These are phyloP conservation scores for Hanseniaspora opuntiae DNA, from an alignment of 805 yeast genomes.

Conservation along the genomic window DNA sequence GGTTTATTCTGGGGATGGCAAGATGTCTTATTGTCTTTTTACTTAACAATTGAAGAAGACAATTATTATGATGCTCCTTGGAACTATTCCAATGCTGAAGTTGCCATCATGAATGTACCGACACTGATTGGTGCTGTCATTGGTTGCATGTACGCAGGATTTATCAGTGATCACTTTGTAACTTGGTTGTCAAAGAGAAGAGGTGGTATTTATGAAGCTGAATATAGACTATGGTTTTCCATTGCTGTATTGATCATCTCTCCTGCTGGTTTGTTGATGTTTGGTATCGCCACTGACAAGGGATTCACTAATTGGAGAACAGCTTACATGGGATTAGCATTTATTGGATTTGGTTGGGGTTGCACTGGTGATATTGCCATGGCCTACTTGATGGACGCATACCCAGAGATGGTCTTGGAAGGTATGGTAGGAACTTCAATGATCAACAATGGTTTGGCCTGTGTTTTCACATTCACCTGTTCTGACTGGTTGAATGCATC, in stretches of 20 bases:
- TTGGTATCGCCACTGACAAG: slow-evolving; percentile 52
- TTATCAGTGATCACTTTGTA: slow-evolving; percentile 46
- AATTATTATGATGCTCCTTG: slow-evolving; percentile 53
- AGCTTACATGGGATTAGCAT: slow-evolving; percentile 47
- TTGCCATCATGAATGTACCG: slow-evolving; percentile 66
- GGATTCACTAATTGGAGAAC: slow-evolving; percentile 36
- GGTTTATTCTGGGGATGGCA: slow-evolving; percentile 74
- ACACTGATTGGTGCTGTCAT: slow-evolving; percentile 51
- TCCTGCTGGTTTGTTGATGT: slow-evolving; percentile 47
- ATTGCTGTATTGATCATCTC: slow-evolving; percentile 43
- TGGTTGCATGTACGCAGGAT: slow-evolving; percentile 55
- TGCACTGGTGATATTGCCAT: slow-evolving; percentile 59
- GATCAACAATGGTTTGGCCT: slow-evolving; percentile 51
- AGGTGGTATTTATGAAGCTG: slow-evolving; percentile 53
- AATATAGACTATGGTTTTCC: slow-evolving; percentile 46
- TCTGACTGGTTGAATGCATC: slow-evolving; percentile 45
- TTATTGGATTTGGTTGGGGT: slow-evolving; percentile 58
- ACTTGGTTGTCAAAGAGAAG: slow-evolving; percentile 49
- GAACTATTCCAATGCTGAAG: slow-evolving; percentile 50
- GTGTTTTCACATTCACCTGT: slow-evolving; percentile 54
- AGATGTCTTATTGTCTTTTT: slow-evolving; percentile 63
- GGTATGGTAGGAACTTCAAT: slow-evolving; percentile 58
- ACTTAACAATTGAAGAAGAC: slow-evolving; percentile 60
- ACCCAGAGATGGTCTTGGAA: slow-evolving; percentile 56
- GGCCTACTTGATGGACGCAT: slow-evolving; percentile 53